A percentile compares a stretch with the other conserved stretches of the same genome.
Conservation (phyloP, 2,329 filamentous ascomycete genomes). For the Sporothrix variecibatus region DNA sequence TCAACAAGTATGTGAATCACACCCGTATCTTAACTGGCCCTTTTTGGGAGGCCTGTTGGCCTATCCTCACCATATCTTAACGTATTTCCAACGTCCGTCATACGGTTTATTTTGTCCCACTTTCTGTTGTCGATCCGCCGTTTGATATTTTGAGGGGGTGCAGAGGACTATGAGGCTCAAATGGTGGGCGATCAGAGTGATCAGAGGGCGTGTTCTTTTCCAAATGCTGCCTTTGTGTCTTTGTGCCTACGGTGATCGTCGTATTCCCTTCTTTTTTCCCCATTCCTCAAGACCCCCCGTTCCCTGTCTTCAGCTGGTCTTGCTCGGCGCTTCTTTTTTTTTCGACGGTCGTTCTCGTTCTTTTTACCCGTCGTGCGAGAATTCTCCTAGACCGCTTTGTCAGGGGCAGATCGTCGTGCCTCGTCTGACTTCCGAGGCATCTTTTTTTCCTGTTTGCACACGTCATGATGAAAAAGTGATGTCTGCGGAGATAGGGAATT, state of each 20-base stretch:
- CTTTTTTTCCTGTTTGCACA: not conserved
- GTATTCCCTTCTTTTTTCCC: not conserved
- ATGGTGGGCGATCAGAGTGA: not conserved
- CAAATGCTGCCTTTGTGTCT: too few species aligned
- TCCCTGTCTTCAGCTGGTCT: slow-evolving; percentile 21
- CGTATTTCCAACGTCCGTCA: not conserved
- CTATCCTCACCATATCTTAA: not conserved
- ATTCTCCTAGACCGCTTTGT: not conserved
- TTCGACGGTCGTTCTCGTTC: not conserved
- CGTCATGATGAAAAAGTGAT: not conserved
- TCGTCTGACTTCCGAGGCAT: not conserved
- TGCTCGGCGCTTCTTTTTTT: slow-evolving; percentile 17
- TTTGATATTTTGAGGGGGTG: slow-evolving; percentile 5
- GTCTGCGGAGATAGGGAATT: too few species aligned
- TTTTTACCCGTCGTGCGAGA: not conserved
- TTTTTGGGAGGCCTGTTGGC: not conserved
- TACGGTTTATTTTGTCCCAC: not conserved
- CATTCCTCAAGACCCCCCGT: not conserved
- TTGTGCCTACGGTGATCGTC: not conserved
- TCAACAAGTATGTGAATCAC: slow-evolving; percentile 1
- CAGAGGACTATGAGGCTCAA: not conserved
- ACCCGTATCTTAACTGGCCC: not conserved
- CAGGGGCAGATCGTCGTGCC: not conserved
- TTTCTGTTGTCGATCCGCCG: slow-evolving; percentile 13
- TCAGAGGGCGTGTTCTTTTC: too few species aligned